These are phyloP conservation scores for Meyerozyma sp. DNA, from an alignment of 1,139 yeast genomes.

Conservation along the genomic window DNA sequence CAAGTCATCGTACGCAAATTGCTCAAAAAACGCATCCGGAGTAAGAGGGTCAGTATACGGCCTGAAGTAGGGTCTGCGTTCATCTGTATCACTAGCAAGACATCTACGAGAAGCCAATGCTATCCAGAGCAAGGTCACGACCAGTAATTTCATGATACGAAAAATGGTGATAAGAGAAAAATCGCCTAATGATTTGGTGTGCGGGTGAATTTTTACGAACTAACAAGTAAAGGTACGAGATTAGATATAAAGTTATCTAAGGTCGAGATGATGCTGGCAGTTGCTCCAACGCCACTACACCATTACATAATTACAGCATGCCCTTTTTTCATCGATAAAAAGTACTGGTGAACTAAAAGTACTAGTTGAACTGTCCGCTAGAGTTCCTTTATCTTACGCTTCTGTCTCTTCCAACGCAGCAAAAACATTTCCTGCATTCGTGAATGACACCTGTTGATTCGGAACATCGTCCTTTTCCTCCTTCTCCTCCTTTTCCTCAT, in stretches of 20 bases:
- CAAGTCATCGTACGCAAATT: slow-evolving; percentile 43
- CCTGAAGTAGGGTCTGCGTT: not conserved
- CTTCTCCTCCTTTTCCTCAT: slow-evolving; percentile 11
- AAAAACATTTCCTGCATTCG: slow-evolving; percentile 33
- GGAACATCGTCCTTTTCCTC: slow-evolving; percentile 11
- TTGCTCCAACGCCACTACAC: too few relatives aligned
- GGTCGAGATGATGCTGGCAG: too few relatives aligned
- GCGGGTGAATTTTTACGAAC: not conserved
- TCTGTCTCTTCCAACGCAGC: slow-evolving; percentile 48
- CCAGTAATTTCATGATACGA: not conserved
- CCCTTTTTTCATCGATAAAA: too few relatives aligned
- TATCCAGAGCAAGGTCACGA: not conserved
- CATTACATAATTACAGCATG: too few relatives aligned
- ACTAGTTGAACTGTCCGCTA: not conserved
- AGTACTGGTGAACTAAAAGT: too few relatives aligned
- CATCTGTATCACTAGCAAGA: not conserved
- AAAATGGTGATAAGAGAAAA: not conserved
- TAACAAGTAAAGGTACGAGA: too few relatives aligned
- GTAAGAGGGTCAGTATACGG: not conserved
- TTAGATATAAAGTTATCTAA: too few relatives aligned
- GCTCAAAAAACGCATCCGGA: slow-evolving; percentile 58
- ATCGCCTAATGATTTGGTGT: not conserved
- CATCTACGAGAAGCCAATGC: not conserved
- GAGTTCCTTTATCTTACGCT: slow-evolving; percentile 22
- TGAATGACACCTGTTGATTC: slow-evolving; percentile 5